A percentile compares a stretch with the other conserved stretches of the same genome.
These are phyloP conservation scores for Paecilomyces dactylethromorphus DNA, from an alignment of 2,329 filamentous ascomycete species.

Conservation along the genomic window DNA sequence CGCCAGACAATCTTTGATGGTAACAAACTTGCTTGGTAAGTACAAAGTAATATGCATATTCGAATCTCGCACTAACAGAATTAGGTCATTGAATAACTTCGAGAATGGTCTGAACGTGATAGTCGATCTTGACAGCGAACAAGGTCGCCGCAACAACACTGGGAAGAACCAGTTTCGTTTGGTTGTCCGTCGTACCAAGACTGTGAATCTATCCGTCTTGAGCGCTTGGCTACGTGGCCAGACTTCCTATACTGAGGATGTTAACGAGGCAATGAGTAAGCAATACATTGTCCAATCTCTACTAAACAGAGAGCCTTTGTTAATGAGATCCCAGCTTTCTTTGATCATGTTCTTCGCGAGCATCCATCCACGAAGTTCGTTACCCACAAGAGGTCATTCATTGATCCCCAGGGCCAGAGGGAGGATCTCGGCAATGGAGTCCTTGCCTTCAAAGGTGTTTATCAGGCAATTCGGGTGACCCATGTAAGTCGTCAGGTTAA, in stretches of 20 bases:
- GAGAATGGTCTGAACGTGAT: slow-evolving; percentile 46
- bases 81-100: slow-evolving; percentile 31
- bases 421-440: slow-evolving; percentile 57
- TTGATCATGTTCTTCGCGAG: slow-evolving; percentile 84
- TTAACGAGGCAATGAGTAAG: slow-evolving; percentile 71
- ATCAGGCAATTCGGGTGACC: slow-evolving; percentile 74
- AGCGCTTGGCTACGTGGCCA: slow-evolving; percentile 58
- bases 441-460: slow-evolving; percentile 82
- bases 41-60: slow-evolving; percentile 7
- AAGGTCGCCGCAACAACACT: slow-evolving; percentile 36
- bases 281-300: slow-evolving; percentile 5
- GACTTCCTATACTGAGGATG: slow-evolving; percentile 55
- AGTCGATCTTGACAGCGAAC: slow-evolving; percentile 68
- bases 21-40: slow-evolving; percentile 76
- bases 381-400: slow-evolving; percentile 77
- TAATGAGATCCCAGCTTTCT: slow-evolving; percentile 51
- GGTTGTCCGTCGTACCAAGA: slow-evolving; percentile 58
- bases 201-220: slow-evolving; percentile 62
- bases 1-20: slow-evolving; percentile 71
- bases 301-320: neutral
- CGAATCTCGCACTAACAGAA: slow-evolving; percentile 28
- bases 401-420: slow-evolving; percentile 48
- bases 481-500: slow-evolving; percentile 38
- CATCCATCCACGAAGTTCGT: slow-evolving; percentile 62
- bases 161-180: slow-evolving; percentile 47